Evolutionary conservation across 371 early-diverging fungal genomes (phyloP).

Genomic region (Circinella umbellata): DNA sequence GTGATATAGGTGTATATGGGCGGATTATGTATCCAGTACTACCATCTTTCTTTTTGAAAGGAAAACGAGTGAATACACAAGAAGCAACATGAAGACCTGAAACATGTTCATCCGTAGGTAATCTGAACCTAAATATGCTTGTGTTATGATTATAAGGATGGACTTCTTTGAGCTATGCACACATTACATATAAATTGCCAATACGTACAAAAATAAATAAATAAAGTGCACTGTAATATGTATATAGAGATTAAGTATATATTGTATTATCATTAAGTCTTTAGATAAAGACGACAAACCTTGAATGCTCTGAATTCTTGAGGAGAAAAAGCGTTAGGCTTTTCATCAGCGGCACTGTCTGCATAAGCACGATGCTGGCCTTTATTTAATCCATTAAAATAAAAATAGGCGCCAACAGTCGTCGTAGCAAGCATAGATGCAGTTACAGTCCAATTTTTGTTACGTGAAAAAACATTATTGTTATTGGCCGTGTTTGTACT

Average conservation of each 20-base stretch:
- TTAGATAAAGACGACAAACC: not conserved
- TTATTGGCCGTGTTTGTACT: not conserved
- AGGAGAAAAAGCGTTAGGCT: not conserved
- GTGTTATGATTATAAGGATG: slow-evolving; percentile 80
- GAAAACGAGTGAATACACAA: slow-evolving; percentile 78
- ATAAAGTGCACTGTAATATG: too few relatives aligned
- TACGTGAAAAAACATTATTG: not conserved
- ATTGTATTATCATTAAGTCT: too few relatives aligned
- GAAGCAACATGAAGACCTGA: slow-evolving; percentile 81
- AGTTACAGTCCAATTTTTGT: not conserved
- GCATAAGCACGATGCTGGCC: not conserved
- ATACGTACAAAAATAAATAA: too few relatives aligned
- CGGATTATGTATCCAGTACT: slow-evolving; percentile 72
- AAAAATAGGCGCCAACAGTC: not conserved
- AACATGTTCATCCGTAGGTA: slow-evolving; percentile 68
- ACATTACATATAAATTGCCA: not conserved
- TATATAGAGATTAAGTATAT: too few relatives aligned
- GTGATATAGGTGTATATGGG: slow-evolving; percentile 92
- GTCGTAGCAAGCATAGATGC: slow-evolving; percentile 3
- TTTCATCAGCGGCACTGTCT: not conserved
- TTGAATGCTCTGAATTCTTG: not conserved
- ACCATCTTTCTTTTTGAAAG: slow-evolving; percentile 66
- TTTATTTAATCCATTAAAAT: not conserved
- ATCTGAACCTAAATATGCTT: slow-evolving; percentile 76
- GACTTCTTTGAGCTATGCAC: slow-evolving; percentile 54